These are phyloP conservation scores for Sambucus nigra DNA, from an alignment of 129 eudicot species.

Conservation along the genomic window DNA sequence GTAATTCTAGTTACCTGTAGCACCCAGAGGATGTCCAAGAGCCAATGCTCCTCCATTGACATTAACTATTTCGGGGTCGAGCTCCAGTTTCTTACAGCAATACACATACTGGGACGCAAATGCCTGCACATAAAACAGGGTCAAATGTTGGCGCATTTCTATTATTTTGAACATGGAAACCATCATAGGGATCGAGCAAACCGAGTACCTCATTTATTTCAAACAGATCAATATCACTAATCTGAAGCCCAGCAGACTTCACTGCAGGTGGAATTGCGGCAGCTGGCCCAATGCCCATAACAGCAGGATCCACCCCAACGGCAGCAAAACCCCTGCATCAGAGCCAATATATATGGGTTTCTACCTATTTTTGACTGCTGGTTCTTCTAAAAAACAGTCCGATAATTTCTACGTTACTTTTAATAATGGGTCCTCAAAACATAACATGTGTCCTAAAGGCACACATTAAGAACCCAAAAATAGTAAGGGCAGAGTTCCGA, in stretches of 20 bases:
- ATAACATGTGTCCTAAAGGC: too few relatives aligned
- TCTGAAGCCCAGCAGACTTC: slow-evolving; percentile 56
- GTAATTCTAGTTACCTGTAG: slow-evolving; percentile 33
- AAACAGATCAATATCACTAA: slow-evolving; percentile 41
- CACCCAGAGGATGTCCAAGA: slow-evolving; percentile 72
- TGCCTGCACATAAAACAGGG: slow-evolving; percentile 31
- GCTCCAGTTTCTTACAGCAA: slow-evolving; percentile 52
- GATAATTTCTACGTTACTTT: too few relatives aligned
- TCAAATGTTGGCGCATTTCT: not conserved
- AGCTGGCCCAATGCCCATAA: slow-evolving; percentile 73
- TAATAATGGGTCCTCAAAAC: too few relatives aligned
- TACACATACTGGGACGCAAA: slow-evolving; percentile 73
- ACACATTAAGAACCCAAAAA: too few relatives aligned
- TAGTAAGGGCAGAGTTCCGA: too few relatives aligned
- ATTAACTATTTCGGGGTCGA: slow-evolving; percentile 51
- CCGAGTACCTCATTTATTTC: slow-evolving; percentile 60
- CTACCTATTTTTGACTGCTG: too few relatives aligned
- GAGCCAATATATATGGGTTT: too few relatives aligned
- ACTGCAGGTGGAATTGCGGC: slow-evolving; percentile 65
- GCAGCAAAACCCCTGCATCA: slow-evolving; percentile 69
- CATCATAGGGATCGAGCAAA: not conserved
- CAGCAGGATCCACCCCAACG: slow-evolving; percentile 70
- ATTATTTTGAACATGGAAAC: not conserved
- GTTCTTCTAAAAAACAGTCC: too few relatives aligned
- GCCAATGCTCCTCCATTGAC: slow-evolving; percentile 76